Evolutionary conservation across 768 basidiomycete species (phyloP).

Genomic region (Scleroderma bovista): DNA sequence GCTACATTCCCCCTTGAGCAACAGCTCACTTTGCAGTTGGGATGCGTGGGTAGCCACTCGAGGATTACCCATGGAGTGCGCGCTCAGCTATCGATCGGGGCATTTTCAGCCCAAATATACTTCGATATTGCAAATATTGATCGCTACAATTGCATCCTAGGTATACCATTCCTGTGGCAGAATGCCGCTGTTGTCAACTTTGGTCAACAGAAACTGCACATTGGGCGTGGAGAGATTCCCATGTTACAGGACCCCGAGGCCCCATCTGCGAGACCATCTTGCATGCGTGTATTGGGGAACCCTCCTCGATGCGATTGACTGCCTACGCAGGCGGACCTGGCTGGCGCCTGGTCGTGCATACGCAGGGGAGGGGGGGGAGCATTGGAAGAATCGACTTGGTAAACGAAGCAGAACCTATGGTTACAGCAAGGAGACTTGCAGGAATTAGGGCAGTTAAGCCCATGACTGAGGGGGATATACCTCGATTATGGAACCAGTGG

Average conservation of each 20-base stretch:
- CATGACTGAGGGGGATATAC: not conserved
- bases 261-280: no score
- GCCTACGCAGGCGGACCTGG: no score
- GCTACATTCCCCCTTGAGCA: constrained; percentile 12
- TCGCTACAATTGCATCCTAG: constrained; percentile 32
- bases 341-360: no score
- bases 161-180: constrained; percentile 28
- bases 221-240: no score
- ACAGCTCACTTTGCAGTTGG: constrained; percentile 25
- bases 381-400: no score
- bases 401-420: no score
- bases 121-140: constrained; percentile 34
- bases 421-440: not conserved
- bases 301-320: no score
- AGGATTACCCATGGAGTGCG: constrained; percentile 24
- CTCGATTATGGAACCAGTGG: not conserved
- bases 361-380: no score
- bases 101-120: constrained; percentile 9
- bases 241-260: no score
- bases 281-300: no score
- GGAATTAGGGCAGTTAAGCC: not conserved
- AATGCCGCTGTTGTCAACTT: constrained; percentile 4
- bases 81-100: constrained; percentile 5
- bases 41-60: constrained; percentile 26
- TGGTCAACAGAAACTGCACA: not conserved